These are phyloP conservation scores for Austropuccinia psidii DNA, from an alignment of 1,284 basidiomycete species.

Conservation along the genomic window DNA sequence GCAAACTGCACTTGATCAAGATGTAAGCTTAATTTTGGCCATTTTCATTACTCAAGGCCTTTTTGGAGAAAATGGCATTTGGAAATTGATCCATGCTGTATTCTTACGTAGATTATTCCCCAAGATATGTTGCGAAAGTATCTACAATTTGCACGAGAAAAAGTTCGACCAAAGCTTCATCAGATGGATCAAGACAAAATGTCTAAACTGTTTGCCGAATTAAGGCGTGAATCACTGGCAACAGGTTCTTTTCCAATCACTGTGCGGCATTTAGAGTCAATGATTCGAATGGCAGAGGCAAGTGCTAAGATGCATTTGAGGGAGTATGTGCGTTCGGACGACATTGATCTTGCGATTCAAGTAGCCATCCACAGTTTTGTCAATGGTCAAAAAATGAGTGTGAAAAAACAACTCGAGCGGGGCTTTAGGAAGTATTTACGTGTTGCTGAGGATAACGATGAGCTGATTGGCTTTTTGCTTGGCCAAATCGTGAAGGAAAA, in stretches of 20 bases:
- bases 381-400: conserved; percentile 91
- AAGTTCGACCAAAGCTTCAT: conserved; percentile 81
- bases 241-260: conserved; percentile 98
- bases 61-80: not conserved
- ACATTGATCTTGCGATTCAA: conserved; percentile 94
- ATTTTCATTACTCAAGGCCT: not conserved
- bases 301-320: conserved; percentile 97
- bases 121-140: conserved; percentile 97
- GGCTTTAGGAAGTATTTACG: conserved; percentile 94
- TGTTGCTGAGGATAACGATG: conserved; percentile 84
- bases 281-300: conserved; percentile 99
- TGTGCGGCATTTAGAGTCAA: conserved; percentile 92
- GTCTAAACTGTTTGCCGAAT: conserved; percentile 86
- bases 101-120: conserved; percentile 66
- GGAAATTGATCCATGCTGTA: not conserved
- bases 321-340: conserved; percentile 90
- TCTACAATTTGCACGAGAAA: conserved; percentile 97
- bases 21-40: conserved; percentile 58
- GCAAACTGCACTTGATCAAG: conserved; percentile 76
- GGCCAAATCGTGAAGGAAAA: conserved; percentile 93
- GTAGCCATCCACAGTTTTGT: conserved; percentile 93
- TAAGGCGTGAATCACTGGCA: conserved; percentile 87
- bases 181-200: conserved; percentile 95
- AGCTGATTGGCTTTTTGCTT: conserved; percentile 85
- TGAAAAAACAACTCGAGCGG: conserved; percentile 93